Conservation (phyloP, 192 early-diverging fungal genomes). For the Rhizophagus sp. region DNA sequence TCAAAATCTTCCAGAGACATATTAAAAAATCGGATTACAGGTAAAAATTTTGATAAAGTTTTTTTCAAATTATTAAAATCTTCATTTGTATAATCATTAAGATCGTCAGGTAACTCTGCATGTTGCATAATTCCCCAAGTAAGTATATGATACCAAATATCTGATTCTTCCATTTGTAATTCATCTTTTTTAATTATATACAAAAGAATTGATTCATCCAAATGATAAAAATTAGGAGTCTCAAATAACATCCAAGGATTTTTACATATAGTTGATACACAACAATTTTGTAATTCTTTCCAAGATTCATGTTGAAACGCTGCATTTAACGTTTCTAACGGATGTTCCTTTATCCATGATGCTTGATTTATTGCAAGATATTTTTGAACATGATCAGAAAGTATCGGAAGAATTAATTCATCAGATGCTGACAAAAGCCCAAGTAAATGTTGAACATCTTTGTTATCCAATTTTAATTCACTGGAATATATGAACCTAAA, state of each 20-base stretch:
- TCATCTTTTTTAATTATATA: neutral
- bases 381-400: slow-evolving; percentile 9
- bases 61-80: slow-evolving; percentile 6
- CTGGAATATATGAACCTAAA: slow-evolving; percentile 25
- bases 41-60: slow-evolving; percentile 3
- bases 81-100: neutral
- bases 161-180: slow-evolving; percentile 23
- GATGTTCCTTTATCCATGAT: slow-evolving; percentile 11
- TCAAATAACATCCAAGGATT: slow-evolving; percentile 12
- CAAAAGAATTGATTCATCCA: slow-evolving; percentile 5
- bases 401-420: slow-evolving; percentile 8
- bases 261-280: slow-evolving; percentile 1
- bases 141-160: slow-evolving; percentile 27
- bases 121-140: slow-evolving; percentile 23
- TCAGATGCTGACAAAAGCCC: slow-evolving; percentile 12
- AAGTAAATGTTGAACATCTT: slow-evolving; percentile 1
- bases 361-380: slow-evolving; percentile 7
- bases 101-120: neutral
- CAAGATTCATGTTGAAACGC: neutral
- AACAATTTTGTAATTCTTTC: slow-evolving; percentile 17
- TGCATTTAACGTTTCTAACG: neutral
- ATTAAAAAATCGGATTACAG: slow-evolving; percentile 20
- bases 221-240: slow-evolving; percentile 1
- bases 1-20: slow-evolving; percentile 18
- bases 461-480: neutral